Percentiles rank a stretch among this genome's conserved stretches.
phyloP scores from a whole-genome alignment of 2,329 filamentous ascomycete species.

The Fusarium globosum region DNA sequence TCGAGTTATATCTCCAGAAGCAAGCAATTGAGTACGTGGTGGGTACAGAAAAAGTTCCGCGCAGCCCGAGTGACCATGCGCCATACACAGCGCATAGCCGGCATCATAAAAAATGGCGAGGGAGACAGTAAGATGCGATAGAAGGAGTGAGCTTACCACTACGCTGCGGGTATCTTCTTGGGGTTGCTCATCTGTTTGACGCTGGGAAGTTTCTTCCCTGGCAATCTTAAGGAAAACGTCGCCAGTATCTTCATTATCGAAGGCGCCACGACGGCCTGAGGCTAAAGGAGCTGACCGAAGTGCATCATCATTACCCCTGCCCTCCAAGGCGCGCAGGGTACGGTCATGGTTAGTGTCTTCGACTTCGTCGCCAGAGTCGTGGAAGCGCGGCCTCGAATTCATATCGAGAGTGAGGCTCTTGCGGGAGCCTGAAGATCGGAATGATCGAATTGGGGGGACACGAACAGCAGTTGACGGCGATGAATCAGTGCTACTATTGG shows the following conservation, averaged over 20 bases:
- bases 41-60: conserved; percentile 4
- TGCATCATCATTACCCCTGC: conserved; percentile 45
- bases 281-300: conserved; percentile 56
- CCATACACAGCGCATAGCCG: not conserved
- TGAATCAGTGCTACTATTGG: conserved; percentile 46
- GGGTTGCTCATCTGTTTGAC: conserved; percentile 50
- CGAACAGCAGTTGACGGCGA: conserved; percentile 51
- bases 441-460: conserved; percentile 66
- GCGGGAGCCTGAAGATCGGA: conserved; percentile 67
- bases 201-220: conserved; percentile 60
- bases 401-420: conserved; percentile 66
- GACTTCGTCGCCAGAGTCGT: conserved; percentile 57
- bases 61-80: not conserved
- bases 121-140: conserved; percentile 2
- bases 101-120: not conserved
- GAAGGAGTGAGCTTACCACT: conserved; percentile 56
- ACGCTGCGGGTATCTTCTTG: conserved; percentile 52
- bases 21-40: not conserved
- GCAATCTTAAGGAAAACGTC: conserved; percentile 71
- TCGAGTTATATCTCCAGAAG: not conserved
- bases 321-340: conserved; percentile 64
- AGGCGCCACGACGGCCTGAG: conserved; percentile 50
- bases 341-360: conserved; percentile 60
- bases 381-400: conserved; percentile 58
- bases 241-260: conserved; percentile 63